Conservation (phyloP, 2,329 filamentous ascomycete genomes). For the Blastomyces silverae region DNA sequence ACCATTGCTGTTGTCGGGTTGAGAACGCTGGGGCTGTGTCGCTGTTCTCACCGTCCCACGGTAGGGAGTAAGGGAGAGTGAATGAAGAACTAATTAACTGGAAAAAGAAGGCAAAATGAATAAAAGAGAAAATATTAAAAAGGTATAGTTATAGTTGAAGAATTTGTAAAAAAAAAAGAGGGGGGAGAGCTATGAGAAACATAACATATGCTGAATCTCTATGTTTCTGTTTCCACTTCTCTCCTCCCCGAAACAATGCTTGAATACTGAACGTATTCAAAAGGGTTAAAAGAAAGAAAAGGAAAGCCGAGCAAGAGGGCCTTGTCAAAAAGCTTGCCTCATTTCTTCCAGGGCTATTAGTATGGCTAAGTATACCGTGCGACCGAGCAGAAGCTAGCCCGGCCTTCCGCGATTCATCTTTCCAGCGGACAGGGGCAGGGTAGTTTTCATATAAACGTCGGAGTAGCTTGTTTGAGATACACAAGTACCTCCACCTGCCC, state of each 20-base stretch:
- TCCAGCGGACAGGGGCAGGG: background rate
- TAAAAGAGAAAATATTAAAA: background rate
- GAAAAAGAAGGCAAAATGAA: background rate
- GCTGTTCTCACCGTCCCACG: background rate
- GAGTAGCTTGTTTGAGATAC: background rate
- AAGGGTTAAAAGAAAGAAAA: background rate
- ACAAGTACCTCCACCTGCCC: background rate
- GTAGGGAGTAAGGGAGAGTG: background rate
- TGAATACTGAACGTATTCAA: background rate
- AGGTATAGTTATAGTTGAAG: background rate
- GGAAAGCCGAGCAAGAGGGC: background rate
- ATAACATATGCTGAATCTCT: background rate
- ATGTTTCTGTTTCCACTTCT: background rate
- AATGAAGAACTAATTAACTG: background rate
- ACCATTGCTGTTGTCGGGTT: background rate
- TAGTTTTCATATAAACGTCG: background rate
- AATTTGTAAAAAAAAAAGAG: background rate
- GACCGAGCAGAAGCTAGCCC: background rate
- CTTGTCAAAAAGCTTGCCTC: constrained; percentile 4
- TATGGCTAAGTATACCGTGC: background rate
- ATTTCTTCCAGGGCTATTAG: background rate
- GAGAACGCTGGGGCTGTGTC: background rate
- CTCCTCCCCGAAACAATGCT: background rate
- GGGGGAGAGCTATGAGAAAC: background rate
- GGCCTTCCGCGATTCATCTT: background rate